phyloP scores from a whole-genome alignment of 805 yeast genomes.

The Phaffomyces antillensis region DNA sequence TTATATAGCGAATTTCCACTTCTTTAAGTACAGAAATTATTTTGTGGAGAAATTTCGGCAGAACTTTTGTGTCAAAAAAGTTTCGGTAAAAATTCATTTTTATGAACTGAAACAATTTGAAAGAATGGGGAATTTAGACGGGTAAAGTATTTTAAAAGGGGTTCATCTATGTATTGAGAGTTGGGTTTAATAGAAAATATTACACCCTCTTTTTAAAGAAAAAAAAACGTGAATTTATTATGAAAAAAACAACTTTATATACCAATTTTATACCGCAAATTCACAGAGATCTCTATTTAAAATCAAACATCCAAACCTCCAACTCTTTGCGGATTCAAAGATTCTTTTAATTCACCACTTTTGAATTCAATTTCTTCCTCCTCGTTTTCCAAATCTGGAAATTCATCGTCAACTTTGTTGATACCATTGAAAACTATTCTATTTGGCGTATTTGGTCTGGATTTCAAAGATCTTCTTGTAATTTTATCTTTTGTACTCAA shows the following conservation, averaged over 20 bases:
- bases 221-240: not conserved
- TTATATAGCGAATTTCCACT: not conserved
- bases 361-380: not conserved
- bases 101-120: not conserved
- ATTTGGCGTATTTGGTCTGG: constrained; percentile 56
- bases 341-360: not conserved
- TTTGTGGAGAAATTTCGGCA: not conserved
- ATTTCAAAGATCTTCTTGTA: constrained; percentile 36
- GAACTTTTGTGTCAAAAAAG: not conserved
- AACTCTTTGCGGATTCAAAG: constrained; percentile 4
- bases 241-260: too few relatives aligned
- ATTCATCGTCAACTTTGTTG: constrained; percentile 25
- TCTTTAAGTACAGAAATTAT: not conserved
- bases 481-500: constrained; percentile 43
- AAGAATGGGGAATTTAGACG: too few relatives aligned
- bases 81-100: not conserved
- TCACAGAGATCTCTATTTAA: not conserved
- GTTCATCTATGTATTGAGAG: too few relatives aligned
- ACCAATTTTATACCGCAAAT: too few relatives aligned
- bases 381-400: constrained; percentile 13
- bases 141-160: too few relatives aligned
- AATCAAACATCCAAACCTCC: not conserved
- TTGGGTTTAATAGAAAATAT: too few relatives aligned
- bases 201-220: not conserved
- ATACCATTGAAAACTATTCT: constrained; percentile 38